Percentiles rank a stretch among this genome's conserved stretches.
Evolutionary conservation across 805 yeast species (phyloP).

Genomic region (Hanseniaspora thailandica): DNA sequence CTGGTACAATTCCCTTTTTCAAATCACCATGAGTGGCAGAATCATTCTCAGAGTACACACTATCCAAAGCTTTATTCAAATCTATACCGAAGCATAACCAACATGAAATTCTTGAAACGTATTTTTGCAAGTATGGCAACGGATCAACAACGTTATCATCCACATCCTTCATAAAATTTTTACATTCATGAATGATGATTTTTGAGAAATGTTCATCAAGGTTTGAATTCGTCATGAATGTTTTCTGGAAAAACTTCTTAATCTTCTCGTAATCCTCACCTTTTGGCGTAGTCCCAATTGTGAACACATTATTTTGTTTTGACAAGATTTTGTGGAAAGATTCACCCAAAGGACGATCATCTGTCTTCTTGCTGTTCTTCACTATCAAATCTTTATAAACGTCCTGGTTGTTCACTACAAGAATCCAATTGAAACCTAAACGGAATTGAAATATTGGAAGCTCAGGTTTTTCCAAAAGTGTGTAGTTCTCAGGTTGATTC

Average conservation of each 20-base stretch:
- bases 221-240: background rate
- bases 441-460: slow-evolving; percentile 8
- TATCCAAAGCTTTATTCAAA: background rate
- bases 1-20: background rate
- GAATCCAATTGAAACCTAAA: slow-evolving; percentile 2
- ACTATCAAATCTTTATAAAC: slow-evolving; percentile 5
- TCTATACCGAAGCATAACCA: slow-evolving; percentile 7
- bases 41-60: background rate
- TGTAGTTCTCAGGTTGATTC: background rate
- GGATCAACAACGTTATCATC: background rate
- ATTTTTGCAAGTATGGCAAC: background rate
- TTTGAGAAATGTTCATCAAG: background rate
- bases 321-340: slow-evolving; percentile 6
- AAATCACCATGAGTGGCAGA: background rate
- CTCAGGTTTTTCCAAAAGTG: background rate
- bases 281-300: slow-evolving; percentile 7
- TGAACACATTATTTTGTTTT: background rate
- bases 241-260: background rate
- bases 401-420: slow-evolving; percentile 1
- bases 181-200: background rate
- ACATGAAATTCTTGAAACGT: slow-evolving; percentile 7
- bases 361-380: slow-evolving; percentile 3
- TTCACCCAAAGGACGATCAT: slow-evolving; percentile 5
- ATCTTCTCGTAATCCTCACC: background rate
- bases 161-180: background rate